phyloP scores from a whole-genome alignment of 129 eudicot genomes.

The Tagetes patula region DNA sequence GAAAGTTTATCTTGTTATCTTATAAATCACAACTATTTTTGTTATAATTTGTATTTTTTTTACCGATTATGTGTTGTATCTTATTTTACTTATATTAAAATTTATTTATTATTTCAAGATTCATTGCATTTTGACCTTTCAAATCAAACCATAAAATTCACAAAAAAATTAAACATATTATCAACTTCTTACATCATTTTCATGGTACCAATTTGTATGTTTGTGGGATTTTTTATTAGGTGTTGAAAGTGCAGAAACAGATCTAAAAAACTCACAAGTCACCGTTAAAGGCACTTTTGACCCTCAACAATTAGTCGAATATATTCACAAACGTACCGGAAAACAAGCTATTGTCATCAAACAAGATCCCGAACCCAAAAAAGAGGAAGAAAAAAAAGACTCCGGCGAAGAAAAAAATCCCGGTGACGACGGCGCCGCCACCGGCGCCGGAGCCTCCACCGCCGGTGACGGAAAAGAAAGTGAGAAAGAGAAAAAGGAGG shows the following conservation, averaged over 20 bases:
- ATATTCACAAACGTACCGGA: constrained; percentile 64
- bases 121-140: background rate
- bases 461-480: constrained; percentile 27
- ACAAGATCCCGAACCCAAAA: constrained; percentile 52
- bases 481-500: constrained; percentile 29
- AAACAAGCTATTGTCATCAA: constrained; percentile 70
- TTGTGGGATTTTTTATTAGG: constrained; percentile 35
- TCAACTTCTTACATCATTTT: background rate
- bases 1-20: no score
- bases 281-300: constrained; percentile 65
- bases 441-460: constrained; percentile 28
- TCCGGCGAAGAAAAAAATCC: constrained; percentile 15
- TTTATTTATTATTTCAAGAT: no score
- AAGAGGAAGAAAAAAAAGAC: constrained; percentile 49
- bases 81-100: no score
- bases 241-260: constrained; percentile 80
- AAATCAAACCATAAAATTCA: constrained; percentile 6
- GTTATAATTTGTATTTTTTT: no score
- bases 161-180: no score
- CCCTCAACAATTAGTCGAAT: constrained; percentile 51
- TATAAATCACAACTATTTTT: no score
- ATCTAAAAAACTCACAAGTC: constrained; percentile 77
- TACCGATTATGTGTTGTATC: no score
- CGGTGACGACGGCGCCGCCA: constrained; percentile 15
- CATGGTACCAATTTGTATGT: background rate